Base-by-base conservation (phyloP, 2,329 filamentous ascomycete genomes). In the Trichoderma koningii region DNA sequence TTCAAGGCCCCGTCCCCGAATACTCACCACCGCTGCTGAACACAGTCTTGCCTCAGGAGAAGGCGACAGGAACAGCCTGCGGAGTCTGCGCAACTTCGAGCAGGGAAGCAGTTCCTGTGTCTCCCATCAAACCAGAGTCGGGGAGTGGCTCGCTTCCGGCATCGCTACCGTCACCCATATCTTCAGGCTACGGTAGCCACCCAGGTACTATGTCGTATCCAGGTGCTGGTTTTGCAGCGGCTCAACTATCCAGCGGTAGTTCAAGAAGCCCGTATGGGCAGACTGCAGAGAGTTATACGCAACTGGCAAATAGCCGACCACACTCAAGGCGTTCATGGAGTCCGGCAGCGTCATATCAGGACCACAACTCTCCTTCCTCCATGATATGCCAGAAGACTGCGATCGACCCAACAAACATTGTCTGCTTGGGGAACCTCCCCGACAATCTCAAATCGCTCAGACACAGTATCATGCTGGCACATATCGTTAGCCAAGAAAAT, bases 371-470 rank as follows among this genome's bases (percentile, higher is more conserved):
- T 4, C 7, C 7, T 38, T 65, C 69, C 15, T 21, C 67, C 23
- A 66, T 65, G 12, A 52, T 68, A n/a, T 74, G 79, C 48, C 83
- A 85, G 63, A 77, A 79, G 42, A 79, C 80, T 0, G 80, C 81
- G 1, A 85, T 87, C 63, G 82, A 85, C 66, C 76, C 83, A 1
- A 78, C 79, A 3, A 79, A 81, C 19, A 79, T 87, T 3, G 75
- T 87, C 0, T 87, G 83, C 64, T 75, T 86, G 0, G 85, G 85
- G 0, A 80, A 81, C 6, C 70, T 87, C 5, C 85, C 85, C 0
- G 79, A 80, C 47, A 81, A 82, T 61, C 70, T 85, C 3, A 71
- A 72, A 14, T 66, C 75, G 2, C 69, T 74, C 1, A 69, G 69
- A 28, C 69, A 71, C 10, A 62, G 50, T 1, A 56, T 66, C 23